Conservation (phyloP, 768 basidiomycete species). For the Amanita pseudoporphyria region DNA sequence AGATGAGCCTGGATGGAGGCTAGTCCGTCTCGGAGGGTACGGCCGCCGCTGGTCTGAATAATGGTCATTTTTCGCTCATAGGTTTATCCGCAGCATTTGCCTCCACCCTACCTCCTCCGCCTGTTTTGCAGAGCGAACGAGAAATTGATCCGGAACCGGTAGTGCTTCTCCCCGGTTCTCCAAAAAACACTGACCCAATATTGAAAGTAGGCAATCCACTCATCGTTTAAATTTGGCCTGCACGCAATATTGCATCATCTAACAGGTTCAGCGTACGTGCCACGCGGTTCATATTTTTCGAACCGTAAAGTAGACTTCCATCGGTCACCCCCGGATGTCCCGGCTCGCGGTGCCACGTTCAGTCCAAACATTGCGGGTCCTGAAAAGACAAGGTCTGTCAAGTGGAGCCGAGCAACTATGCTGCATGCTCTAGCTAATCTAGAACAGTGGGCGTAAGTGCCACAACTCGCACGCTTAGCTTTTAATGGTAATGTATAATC, state of each 20-base stretch:
- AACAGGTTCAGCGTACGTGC: slow-evolving; percentile 56
- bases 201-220: slow-evolving; percentile 34
- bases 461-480: background rate
- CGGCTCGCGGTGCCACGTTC: slow-evolving; percentile 48
- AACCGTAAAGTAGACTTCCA: slow-evolving; percentile 56
- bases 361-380: slow-evolving; percentile 47
- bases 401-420: slow-evolving; percentile 61
- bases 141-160: slow-evolving; percentile 28
- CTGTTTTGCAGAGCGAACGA: slow-evolving; percentile 8
- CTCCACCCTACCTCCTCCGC: slow-evolving; percentile 43
- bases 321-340: slow-evolving; percentile 65
- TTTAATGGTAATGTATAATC: background rate
- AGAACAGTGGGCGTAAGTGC: slow-evolving; percentile 79
- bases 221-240: background rate
- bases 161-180: slow-evolving; percentile 38
- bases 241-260: no score
- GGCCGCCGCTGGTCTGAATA: slow-evolving; percentile 7
- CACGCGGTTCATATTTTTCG: slow-evolving; percentile 62
- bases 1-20: slow-evolving; percentile 42
- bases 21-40: slow-evolving; percentile 71
- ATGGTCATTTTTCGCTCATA: background rate
- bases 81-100: slow-evolving; percentile 40
- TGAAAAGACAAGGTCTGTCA: slow-evolving; percentile 42
- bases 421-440: slow-evolving; percentile 79
- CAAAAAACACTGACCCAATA: slow-evolving; percentile 58